phyloP scores from a whole-genome alignment of 164 flowering plant genomes.

The Aristolochia fimbriata region DNA sequence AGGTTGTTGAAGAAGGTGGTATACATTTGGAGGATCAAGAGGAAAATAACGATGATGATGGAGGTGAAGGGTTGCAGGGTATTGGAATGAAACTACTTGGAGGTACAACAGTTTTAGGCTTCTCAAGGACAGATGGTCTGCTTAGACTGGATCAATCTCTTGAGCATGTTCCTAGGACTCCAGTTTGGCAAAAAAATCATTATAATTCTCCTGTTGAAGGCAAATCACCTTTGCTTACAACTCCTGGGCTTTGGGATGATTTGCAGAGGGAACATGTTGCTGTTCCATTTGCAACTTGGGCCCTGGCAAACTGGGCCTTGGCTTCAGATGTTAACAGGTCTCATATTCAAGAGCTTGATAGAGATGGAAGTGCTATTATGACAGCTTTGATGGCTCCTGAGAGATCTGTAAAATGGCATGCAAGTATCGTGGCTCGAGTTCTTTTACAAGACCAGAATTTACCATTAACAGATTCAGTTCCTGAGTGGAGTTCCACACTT shows the following conservation, averaged over 20 bases:
- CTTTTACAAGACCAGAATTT: constrained; percentile 68
- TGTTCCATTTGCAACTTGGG: constrained; percentile 99
- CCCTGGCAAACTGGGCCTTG: constrained; percentile 92
- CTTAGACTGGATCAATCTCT: constrained; percentile 19
- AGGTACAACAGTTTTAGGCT: constrained; percentile 70
- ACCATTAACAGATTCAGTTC: constrained; percentile 68
- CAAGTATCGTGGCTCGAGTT: constrained; percentile 74
- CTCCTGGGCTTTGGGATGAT: constrained; percentile 99
- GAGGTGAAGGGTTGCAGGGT: constrained; percentile 64
- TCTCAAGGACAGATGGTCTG: constrained; percentile 46
- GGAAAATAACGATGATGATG: constrained; percentile 51
- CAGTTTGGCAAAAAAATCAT: constrained; percentile 26
- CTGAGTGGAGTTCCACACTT: constrained; percentile 85
- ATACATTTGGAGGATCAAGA: constrained; percentile 60
- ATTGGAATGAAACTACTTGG: constrained; percentile 86
- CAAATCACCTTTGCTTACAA: constrained; percentile 43
- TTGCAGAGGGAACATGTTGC: constrained; percentile 87
- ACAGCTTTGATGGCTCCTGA: constrained; percentile 86
- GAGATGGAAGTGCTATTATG: constrained; percentile 84
- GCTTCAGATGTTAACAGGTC: constrained; percentile 73
- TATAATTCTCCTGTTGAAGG: constrained; percentile 22
- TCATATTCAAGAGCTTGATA: constrained; percentile 85
- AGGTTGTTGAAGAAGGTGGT: constrained; percentile 87
- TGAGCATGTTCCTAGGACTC: constrained; percentile 16
- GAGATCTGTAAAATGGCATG: constrained; percentile 99